Evolutionary conservation across 148 eudicot species (phyloP).

Genomic region (Camellia granthamiana): DNA sequence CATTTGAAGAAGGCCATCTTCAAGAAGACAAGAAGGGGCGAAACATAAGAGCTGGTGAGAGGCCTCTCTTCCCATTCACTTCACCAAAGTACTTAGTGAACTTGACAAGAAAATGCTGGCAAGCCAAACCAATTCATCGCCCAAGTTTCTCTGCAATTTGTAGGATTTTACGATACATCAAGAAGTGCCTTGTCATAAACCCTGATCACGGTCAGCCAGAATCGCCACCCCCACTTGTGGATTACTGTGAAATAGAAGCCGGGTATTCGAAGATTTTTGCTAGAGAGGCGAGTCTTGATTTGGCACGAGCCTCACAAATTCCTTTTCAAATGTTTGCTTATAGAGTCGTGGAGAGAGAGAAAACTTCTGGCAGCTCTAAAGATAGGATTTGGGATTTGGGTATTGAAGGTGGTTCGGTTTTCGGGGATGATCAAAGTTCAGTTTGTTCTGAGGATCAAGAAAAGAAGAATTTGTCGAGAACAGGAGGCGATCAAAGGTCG

Average conservation of each 20-base stretch:
- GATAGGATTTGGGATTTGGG: conserved; percentile 53
- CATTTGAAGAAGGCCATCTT: conserved; percentile 60
- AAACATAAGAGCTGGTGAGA: conserved; percentile 59
- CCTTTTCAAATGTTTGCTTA: conserved; percentile 63
- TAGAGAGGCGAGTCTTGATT: conserved; percentile 14
- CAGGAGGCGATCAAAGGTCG: conserved; percentile 29
- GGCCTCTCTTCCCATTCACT: conserved; percentile 64
- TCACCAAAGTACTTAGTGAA: conserved; percentile 52
- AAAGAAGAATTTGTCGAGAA: conserved; percentile 5
- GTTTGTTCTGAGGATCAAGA: conserved; percentile 47
- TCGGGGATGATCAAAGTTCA: conserved; percentile 47
- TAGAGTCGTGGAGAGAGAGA: conserved; percentile 51
- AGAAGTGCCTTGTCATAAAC: conserved; percentile 45
- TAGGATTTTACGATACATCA: conserved; percentile 54
- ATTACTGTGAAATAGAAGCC: conserved; percentile 56
- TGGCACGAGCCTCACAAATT: conserved; percentile 36
- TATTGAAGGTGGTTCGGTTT: conserved; percentile 28
- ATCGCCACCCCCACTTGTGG: conserved; percentile 46
- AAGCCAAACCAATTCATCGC: conserved; percentile 49
- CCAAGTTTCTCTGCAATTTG: conserved; percentile 59
- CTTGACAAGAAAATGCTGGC: conserved; percentile 63
- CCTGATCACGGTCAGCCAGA: conserved; percentile 53
- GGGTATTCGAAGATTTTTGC: conserved; percentile 37
- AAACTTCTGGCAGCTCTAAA: conserved; percentile 25
- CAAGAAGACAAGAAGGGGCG: conserved; percentile 64